These are phyloP conservation scores for Xylaria scruposa DNA, from an alignment of 495 filamentous ascomycete species.

Conservation along the genomic window DNA sequence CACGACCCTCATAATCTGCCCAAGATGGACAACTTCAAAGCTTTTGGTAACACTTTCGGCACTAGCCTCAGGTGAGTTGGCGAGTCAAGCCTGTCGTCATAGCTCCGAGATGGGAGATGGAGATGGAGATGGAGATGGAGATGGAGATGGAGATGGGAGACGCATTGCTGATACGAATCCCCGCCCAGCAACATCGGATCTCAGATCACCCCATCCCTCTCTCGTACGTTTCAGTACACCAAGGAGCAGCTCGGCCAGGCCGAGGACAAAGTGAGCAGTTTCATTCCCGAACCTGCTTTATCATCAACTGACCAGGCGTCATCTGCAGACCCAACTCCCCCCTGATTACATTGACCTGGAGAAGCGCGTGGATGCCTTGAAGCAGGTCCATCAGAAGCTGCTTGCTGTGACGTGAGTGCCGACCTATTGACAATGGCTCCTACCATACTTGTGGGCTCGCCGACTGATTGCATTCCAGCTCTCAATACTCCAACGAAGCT, in stretches of 20 bases:
- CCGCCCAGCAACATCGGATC: slow-evolving; percentile 51
- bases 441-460: not conserved
- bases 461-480: slow-evolving; percentile 56
- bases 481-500: slow-evolving; percentile 93
- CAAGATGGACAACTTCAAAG: slow-evolving; percentile 73
- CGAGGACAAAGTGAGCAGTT: slow-evolving; percentile 79
- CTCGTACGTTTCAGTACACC: slow-evolving; percentile 93
- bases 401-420: slow-evolving; percentile 88
- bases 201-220: slow-evolving; percentile 84
- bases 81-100: slow-evolving; percentile 18
- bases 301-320: slow-evolving; percentile 20
- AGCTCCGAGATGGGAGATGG: not conserved
- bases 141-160: not conserved
- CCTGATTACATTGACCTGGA: slow-evolving; percentile 98
- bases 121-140: too few relatives aligned
- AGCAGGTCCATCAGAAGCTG: slow-evolving; percentile 95
- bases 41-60: slow-evolving; percentile 61
- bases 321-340: slow-evolving; percentile 83
- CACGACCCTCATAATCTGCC: not conserved
- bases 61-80: slow-evolving; percentile 41
- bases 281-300: not conserved
- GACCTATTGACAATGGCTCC: not conserved
- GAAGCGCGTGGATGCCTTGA: slow-evolving; percentile 97
- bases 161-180: slow-evolving; percentile 27
- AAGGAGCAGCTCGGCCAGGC: slow-evolving; percentile 96